These are phyloP conservation scores for Eremothecium sinecaudum DNA, from an alignment of 1,139 yeast species.

Conservation along the genomic window DNA sequence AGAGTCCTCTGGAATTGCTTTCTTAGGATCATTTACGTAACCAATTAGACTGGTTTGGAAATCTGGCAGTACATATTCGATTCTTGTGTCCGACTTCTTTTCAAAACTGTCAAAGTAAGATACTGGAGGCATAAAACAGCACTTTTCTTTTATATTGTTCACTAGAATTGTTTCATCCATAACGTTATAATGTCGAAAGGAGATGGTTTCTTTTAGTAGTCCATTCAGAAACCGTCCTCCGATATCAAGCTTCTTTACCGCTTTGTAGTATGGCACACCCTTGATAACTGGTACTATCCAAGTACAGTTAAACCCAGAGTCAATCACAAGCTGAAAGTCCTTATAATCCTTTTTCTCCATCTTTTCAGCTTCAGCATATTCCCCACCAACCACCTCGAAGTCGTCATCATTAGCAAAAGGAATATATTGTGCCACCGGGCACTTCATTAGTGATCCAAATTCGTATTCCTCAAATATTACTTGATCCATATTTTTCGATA, in stretches of 20 bases:
- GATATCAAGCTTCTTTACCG: conserved; percentile 55
- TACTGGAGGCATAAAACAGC: conserved; percentile 58
- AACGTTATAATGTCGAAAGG: conserved; percentile 88
- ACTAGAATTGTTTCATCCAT: conserved; percentile 82
- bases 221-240: conserved; percentile 87
- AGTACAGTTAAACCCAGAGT: conserved; percentile 80
- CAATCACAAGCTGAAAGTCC: conserved; percentile 74
- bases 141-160: conserved; percentile 73
- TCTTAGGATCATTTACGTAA: conserved; percentile 40
- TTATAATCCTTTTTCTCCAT: conserved; percentile 25
- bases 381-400: conserved; percentile 11
- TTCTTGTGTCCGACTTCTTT: conserved; percentile 32
- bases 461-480: conserved; percentile 92
- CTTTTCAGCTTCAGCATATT: conserved; percentile 7
- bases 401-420: conserved; percentile 36
- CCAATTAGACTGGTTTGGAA: conserved; percentile 71
- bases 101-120: conserved; percentile 55
- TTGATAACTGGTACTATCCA: conserved; percentile 79
- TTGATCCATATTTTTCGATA: conserved; percentile 82
- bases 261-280: conserved; percentile 71
- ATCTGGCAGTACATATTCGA: conserved; percentile 80
- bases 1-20: conserved; percentile 37
- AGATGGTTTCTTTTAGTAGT: conserved; percentile 68
- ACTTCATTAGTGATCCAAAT: conserved; percentile 43
- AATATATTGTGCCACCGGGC: conserved; percentile 54